These are phyloP conservation scores for Tulasnella sp. DNA, from an alignment of 768 basidiomycete species.

Conservation along the genomic window DNA sequence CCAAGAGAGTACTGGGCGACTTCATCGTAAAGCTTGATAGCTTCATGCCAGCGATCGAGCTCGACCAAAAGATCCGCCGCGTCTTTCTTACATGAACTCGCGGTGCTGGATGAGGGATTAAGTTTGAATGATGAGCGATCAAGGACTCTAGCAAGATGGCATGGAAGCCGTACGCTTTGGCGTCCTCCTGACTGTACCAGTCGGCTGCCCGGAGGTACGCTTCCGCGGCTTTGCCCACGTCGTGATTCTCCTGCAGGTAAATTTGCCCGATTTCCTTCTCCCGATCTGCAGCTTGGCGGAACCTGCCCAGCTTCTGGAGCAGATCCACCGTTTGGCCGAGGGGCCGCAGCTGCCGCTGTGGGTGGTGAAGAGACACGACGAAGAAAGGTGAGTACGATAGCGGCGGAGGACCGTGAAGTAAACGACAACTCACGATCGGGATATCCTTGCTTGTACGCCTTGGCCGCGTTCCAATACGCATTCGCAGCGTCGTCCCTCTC, in stretches of 20 bases:
- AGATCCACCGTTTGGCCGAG: constrained; percentile 76
- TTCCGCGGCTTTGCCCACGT: constrained; percentile 80
- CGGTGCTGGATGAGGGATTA: constrained; percentile 55
- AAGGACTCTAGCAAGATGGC: background rate
- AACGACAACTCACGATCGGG: constrained; percentile 58
- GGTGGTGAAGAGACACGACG: background rate
- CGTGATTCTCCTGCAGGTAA: constrained; percentile 47
- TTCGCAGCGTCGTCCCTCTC: constrained; percentile 93
- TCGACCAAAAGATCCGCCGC: constrained; percentile 93
- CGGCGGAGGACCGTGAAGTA: background rate
- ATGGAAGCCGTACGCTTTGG: constrained; percentile 68
- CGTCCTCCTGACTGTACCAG: constrained; percentile 98
- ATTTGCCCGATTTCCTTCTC: constrained; percentile 92
- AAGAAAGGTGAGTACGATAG: background rate
- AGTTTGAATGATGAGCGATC: constrained; percentile 6
- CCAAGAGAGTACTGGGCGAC: constrained; percentile 77
- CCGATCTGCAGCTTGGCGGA: constrained; percentile 94
- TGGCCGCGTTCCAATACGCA: constrained; percentile 97
- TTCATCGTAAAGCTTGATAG: constrained; percentile 82
- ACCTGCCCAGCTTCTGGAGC: constrained; percentile 76
- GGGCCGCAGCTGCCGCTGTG: constrained; percentile 52
- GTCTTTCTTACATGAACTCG: constrained; percentile 91
- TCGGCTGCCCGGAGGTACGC: constrained; percentile 87
- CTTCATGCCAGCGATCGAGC: constrained; percentile 72
- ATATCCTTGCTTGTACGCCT: constrained; percentile 85